These are phyloP conservation scores for Alternaria triticimaculans DNA, from an alignment of 2,329 filamentous ascomycete genomes.

Conservation along the genomic window DNA sequence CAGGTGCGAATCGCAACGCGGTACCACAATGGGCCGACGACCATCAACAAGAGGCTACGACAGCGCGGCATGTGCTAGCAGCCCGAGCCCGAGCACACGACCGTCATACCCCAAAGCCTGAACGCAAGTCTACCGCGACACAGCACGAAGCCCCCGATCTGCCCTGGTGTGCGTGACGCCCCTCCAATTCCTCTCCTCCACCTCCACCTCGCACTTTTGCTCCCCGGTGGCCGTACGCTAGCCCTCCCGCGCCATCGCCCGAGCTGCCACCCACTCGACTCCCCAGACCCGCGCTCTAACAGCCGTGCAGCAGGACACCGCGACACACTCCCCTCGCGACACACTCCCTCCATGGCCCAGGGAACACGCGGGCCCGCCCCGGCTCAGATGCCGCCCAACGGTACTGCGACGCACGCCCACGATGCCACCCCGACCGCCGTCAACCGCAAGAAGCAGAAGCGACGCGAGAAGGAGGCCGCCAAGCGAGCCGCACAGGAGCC, in stretches of 20 bases:
- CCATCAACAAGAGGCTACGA: slow-evolving; percentile 8
- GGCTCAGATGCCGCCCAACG: slow-evolving; percentile 48
- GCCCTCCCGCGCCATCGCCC: slow-evolving; percentile 12
- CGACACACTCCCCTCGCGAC: background rate
- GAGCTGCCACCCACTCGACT: slow-evolving; percentile 21
- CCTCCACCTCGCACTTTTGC: slow-evolving; percentile 16
- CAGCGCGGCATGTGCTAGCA: slow-evolving; percentile 3
- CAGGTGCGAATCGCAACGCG: slow-evolving; percentile 15
- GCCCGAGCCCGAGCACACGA: slow-evolving; percentile 14
- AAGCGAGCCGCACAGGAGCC: slow-evolving; percentile 56
- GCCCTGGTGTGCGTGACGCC: slow-evolving; percentile 20
- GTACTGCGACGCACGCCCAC: slow-evolving; percentile 45
- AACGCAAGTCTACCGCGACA: background rate
- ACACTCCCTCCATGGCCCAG: slow-evolving; percentile 43
- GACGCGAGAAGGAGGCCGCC: slow-evolving; percentile 81
- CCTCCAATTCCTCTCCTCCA: slow-evolving; percentile 23
- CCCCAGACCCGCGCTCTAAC: slow-evolving; percentile 6
- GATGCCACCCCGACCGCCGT: slow-evolving; percentile 58
- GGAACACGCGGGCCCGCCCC: slow-evolving; percentile 37
- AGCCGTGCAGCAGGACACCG: background rate
- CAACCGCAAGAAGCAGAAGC: slow-evolving; percentile 95
- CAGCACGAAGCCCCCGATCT: background rate
- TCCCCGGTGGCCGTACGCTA: slow-evolving; percentile 11
- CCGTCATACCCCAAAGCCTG: background rate
- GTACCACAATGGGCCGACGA: slow-evolving; percentile 10